Conservation (phyloP, 1,139 yeast genomes). For the Hanseniaspora sp. region DNA sequence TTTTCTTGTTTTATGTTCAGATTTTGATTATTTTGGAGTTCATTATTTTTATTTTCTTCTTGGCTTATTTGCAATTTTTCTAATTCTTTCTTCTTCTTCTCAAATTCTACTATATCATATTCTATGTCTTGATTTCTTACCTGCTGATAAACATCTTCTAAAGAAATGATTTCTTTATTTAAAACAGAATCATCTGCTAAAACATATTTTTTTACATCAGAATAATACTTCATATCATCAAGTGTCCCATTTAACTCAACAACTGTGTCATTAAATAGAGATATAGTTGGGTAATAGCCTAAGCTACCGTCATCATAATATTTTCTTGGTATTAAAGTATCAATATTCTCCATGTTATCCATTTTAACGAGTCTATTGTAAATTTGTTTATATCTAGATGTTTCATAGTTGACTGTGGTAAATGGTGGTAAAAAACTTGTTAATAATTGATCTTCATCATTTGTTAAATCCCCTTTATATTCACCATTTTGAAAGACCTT, state of each 20-base stretch:
- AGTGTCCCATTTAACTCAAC: slow-evolving; percentile 33
- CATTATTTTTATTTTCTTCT: background rate
- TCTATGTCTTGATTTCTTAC: slow-evolving; percentile 18
- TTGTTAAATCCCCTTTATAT: slow-evolving; percentile 52
- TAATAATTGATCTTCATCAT: slow-evolving; percentile 34
- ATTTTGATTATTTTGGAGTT: too few species aligned
- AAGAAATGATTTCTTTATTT: slow-evolving; percentile 34
- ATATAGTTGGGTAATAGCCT: slow-evolving; percentile 86
- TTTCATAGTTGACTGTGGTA: slow-evolving; percentile 29
- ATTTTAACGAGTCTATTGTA: background rate
- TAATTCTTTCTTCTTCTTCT: background rate
- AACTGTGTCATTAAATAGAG: slow-evolving; percentile 70
- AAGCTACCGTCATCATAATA: slow-evolving; percentile 62
- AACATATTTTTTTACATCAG: slow-evolving; percentile 38
- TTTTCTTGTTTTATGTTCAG: too few species aligned
- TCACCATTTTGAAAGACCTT: slow-evolving; percentile 69
- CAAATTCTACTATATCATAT: background rate
- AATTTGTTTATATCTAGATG: slow-evolving; percentile 1
- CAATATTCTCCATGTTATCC: background rate
- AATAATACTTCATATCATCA: slow-evolving; percentile 21
- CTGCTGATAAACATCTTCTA: slow-evolving; percentile 55
- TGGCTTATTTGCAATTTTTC: background rate
- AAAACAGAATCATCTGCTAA: slow-evolving; percentile 33
- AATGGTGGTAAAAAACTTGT: slow-evolving; percentile 72
- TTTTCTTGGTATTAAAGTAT: slow-evolving; percentile 27